phyloP scores from a whole-genome alignment of 306 rosid species.

The Albizia julibrissin region DNA sequence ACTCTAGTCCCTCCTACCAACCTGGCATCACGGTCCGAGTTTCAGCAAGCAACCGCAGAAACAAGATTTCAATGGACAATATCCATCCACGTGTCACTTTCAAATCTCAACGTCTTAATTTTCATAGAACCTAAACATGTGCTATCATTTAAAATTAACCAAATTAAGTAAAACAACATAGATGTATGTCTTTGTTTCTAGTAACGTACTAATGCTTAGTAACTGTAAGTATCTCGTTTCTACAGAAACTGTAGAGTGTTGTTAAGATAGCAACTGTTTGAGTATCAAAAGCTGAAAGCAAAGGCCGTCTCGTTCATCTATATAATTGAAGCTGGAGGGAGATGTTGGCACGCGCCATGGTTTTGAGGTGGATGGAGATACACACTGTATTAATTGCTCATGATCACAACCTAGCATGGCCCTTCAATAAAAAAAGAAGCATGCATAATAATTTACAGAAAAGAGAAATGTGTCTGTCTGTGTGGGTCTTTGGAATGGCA shows the following conservation, averaged over 20 bases:
- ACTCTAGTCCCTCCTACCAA: background rate
- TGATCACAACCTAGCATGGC: background rate
- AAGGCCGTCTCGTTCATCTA: background rate
- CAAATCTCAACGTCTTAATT: background rate
- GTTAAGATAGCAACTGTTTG: background rate
- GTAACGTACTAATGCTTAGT: background rate
- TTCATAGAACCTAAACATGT: background rate
- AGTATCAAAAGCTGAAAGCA: background rate
- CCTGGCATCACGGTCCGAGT: background rate
- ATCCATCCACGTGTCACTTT: background rate
- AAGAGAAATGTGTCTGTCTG: background rate
- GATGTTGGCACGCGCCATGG: background rate
- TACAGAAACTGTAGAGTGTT: background rate
- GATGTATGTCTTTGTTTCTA: background rate
- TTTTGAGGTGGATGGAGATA: conserved; percentile 11
- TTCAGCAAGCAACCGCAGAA: background rate
- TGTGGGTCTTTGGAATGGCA: conserved; percentile 11
- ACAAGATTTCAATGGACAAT: background rate
- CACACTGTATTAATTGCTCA: background rate
- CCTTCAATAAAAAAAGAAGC: background rate
- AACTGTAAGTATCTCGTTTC: background rate
- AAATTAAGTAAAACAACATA: background rate
- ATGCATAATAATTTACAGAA: background rate
- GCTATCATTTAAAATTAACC: background rate
- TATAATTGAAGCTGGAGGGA: background rate